Conservation (phyloP, 306 rosid genomes). For the Cucurbita pepo region DNA sequence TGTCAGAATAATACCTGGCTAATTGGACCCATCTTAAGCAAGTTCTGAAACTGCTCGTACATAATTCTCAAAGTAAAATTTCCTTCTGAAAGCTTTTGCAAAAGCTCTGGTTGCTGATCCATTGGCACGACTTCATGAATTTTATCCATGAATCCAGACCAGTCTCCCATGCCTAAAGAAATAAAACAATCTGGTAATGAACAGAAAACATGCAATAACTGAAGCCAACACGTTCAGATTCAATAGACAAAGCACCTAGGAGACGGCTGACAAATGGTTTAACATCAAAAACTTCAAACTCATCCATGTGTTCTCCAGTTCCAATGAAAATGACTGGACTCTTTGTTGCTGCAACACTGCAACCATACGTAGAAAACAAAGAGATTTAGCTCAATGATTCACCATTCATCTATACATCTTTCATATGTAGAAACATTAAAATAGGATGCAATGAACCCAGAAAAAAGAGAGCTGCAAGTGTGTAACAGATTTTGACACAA, state of each 20-base stretch:
- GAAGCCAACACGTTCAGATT: neutral
- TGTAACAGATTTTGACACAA: neutral
- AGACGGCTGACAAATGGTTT: slow-evolving; percentile 85
- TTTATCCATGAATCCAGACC: slow-evolving; percentile 79
- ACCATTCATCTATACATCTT: neutral
- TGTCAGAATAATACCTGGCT: slow-evolving; percentile 30
- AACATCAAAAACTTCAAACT: slow-evolving; percentile 79
- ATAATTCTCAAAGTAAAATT: slow-evolving; percentile 71
- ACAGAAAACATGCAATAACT: neutral
- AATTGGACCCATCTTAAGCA: slow-evolving; percentile 75
- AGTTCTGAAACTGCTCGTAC: slow-evolving; percentile 71
- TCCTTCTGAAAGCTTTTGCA: slow-evolving; percentile 76
- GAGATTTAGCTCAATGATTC: neutral
- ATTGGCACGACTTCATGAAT: slow-evolving; percentile 83
- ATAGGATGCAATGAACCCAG: neutral
- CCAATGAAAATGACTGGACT: slow-evolving; percentile 77
- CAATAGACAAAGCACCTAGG: slow-evolving; percentile 23
- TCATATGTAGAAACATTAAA: neutral
- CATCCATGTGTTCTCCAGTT: slow-evolving; percentile 81
- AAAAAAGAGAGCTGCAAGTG: neutral
- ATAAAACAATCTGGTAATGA: neutral
- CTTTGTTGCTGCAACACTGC: slow-evolving; percentile 81
- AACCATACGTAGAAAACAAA: slow-evolving; percentile 1
- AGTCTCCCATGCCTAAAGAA: slow-evolving; percentile 66
- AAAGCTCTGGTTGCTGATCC: slow-evolving; percentile 82